Conservation (phyloP, 2,329 filamentous ascomycete genomes). For the Calonectria leucothoes region DNA sequence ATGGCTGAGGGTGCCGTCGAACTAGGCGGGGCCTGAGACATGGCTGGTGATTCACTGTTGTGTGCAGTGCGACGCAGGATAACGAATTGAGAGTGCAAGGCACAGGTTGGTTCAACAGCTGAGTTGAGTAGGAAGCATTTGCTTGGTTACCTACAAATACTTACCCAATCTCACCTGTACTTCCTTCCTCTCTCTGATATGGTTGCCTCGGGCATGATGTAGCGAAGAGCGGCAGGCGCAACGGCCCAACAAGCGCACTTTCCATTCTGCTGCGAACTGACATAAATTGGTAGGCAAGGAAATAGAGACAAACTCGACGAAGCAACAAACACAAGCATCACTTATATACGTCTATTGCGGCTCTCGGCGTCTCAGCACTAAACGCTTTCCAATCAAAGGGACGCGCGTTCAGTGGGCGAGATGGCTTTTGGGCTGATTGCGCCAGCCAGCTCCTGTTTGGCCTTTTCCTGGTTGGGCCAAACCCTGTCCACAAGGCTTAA, state of each 20-base stretch:
- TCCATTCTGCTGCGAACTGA: neutral
- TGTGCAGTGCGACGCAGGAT: neutral
- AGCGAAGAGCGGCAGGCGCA: neutral
- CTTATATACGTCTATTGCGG: neutral
- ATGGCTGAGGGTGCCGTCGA: neutral
- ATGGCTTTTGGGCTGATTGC: neutral
- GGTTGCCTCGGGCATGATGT: slow-evolving; percentile 9
- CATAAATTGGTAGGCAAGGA: neutral
- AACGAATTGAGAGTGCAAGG: neutral
- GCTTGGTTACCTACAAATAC: neutral
- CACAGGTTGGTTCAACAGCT: too few species aligned
- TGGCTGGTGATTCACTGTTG: neutral
- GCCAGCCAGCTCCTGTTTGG: neutral
- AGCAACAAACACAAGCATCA: neutral
- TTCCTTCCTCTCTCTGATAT: neutral
- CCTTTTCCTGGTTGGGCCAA: neutral
- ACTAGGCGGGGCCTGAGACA: neutral
- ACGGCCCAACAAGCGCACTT: neutral
- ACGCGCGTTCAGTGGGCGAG: slow-evolving; percentile 6
- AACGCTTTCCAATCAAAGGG: neutral
- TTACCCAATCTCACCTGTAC: neutral
- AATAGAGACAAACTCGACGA: neutral
- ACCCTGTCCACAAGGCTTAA: neutral
- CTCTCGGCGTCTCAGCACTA: neutral
- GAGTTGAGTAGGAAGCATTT: neutral